Evolutionary conservation across 164 flowering plant species (phyloP).

Genomic region (Brasenia schreberi): DNA sequence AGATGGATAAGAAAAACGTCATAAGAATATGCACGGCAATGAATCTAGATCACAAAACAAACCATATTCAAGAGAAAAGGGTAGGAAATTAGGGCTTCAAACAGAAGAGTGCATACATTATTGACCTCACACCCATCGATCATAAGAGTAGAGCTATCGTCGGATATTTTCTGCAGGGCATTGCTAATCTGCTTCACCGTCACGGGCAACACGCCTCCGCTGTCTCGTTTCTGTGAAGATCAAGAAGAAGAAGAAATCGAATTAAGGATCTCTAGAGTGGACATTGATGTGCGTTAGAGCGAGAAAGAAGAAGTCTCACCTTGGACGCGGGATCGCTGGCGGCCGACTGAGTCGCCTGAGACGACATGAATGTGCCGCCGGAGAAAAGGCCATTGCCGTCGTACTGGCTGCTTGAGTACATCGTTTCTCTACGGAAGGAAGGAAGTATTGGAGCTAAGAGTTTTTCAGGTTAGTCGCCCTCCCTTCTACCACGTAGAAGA

Average conservation of each 20-base stretch:
- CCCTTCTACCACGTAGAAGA: no score
- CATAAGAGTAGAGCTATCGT: slow-evolving; percentile 45
- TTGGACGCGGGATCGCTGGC: slow-evolving; percentile 37
- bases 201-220: slow-evolving; percentile 51
- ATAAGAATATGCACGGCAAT: no score
- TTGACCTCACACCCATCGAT: slow-evolving; percentile 66
- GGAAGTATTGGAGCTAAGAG: no score
- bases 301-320: slow-evolving; percentile 13
- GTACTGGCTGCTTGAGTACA: slow-evolving; percentile 43
- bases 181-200: slow-evolving; percentile 77
- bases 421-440: no score
- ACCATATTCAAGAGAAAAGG: no score
- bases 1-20: no score
- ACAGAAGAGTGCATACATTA: slow-evolving; percentile 6
- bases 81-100: no score
- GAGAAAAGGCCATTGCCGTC: slow-evolving; percentile 77
- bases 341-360: slow-evolving; percentile 57
- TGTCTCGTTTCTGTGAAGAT: slow-evolving; percentile 48
- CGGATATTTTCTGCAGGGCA: slow-evolving; percentile 23
- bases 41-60: no score
- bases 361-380: slow-evolving; percentile 95
- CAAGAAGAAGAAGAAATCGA: no score
- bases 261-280: no score
- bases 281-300: no score
- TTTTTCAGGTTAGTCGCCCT: no score